Conservation (phyloP, 140 eudicot species). For the Ambrosia hybrid region DNA sequence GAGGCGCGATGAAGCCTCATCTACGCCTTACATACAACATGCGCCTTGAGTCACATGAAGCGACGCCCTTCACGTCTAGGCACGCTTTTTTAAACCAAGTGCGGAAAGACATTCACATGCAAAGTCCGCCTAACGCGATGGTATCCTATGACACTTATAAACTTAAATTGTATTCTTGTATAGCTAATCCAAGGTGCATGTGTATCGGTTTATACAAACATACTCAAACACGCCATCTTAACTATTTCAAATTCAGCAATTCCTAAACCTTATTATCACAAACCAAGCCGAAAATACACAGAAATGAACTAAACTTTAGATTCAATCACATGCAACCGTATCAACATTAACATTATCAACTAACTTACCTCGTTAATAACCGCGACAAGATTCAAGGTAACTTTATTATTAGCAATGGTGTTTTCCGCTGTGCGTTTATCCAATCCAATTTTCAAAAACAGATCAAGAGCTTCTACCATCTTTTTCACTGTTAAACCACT, state of each 20-base stretch:
- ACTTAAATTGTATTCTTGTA: background rate
- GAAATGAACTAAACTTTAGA: background rate
- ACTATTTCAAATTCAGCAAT: background rate
- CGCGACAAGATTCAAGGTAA: conserved; percentile 66
- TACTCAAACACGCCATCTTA: background rate
- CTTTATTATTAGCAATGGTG: conserved; percentile 81
- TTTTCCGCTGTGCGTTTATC: conserved; percentile 72
- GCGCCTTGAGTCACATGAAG: too few relatives aligned
- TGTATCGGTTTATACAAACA: background rate
- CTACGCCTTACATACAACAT: too few relatives aligned
- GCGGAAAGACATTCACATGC: too few relatives aligned
- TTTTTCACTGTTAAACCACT: background rate
- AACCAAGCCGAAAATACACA: background rate
- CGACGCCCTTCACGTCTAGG: too few relatives aligned
- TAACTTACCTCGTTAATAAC: conserved; percentile 75
- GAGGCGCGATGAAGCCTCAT: too few relatives aligned
- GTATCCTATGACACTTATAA: background rate
- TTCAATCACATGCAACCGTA: conserved; percentile 10
- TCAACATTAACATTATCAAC: background rate
- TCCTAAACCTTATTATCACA: background rate
- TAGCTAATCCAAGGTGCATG: too few relatives aligned
- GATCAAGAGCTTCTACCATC: conserved; percentile 60
- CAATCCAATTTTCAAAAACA: conserved; percentile 72
- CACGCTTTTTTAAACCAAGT: too few relatives aligned
- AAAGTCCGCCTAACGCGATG: background rate